A percentile compares a stretch with the other conserved stretches of the same genome.
Conservation (phyloP, 805 yeast genomes). For the Wickerhamiella hasegawae region DNA sequence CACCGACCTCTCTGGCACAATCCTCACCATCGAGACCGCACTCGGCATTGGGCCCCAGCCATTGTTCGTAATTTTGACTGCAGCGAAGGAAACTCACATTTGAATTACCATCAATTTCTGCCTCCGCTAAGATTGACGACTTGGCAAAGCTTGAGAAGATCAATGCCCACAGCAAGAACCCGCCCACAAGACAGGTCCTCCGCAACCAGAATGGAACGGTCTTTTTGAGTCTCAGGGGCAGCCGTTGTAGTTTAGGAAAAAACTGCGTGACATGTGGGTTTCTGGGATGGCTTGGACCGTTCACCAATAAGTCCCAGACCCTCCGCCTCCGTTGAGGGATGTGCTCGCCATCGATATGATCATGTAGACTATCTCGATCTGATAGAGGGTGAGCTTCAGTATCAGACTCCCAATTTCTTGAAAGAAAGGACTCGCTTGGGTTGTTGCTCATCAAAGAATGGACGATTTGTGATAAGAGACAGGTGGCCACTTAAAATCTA, state of each 20-base stretch:
- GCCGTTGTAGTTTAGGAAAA: conserved; percentile 3
- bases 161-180: conserved; percentile 12
- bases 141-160: conserved; percentile 9
- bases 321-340: too few species aligned
- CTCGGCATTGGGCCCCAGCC: conserved; percentile 60
- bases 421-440: too few species aligned
- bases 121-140: conserved; percentile 13
- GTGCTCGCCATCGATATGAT: too few species aligned
- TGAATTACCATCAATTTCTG: conserved; percentile 10
- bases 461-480: too few species aligned
- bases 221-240: conserved; percentile 7
- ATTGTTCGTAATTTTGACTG: conserved; percentile 22
- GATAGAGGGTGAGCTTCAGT: too few species aligned
- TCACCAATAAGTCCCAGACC: neutral
- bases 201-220: conserved; percentile 7
- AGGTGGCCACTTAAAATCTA: too few species aligned
- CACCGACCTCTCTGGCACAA: conserved; percentile 32
- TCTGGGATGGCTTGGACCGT: conserved; percentile 3
- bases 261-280: conserved; percentile 8
- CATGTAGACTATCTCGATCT: too few species aligned
- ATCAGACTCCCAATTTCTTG: too few species aligned
- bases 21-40: conserved; percentile 61
- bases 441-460: too few species aligned
- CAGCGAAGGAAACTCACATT: conserved; percentile 11
- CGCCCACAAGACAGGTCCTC: conserved; percentile 1